Conservation (phyloP, 345 rosid species). For the Salix arbutifolia region DNA sequence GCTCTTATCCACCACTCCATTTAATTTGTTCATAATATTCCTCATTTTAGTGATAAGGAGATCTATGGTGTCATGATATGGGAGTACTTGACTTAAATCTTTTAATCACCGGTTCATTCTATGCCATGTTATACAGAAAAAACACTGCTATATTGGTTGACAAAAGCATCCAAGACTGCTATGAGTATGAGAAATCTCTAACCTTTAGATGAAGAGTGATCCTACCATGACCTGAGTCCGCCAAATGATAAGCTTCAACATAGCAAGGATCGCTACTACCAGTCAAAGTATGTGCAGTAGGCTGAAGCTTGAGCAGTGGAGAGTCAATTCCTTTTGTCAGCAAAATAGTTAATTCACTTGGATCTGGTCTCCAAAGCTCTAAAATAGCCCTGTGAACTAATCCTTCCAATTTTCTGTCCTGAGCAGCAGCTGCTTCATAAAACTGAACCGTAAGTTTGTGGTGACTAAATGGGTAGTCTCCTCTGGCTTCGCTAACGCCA, state of each 20-base stretch:
- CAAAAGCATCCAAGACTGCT: not conserved
- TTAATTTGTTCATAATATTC: not conserved
- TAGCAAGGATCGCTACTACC: conserved; percentile 99
- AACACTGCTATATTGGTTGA: not conserved
- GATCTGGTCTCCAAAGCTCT: conserved; percentile 98
- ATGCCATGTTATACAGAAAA: not conserved
- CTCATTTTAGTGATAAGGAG: not conserved
- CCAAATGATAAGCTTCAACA: conserved; percentile 92
- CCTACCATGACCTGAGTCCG: conserved; percentile 93
- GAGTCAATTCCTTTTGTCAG: conserved; percentile 77
- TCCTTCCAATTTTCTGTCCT: conserved; percentile 94
- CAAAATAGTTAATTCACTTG: conserved; percentile 75
- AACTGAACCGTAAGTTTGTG: conserved; percentile 97
- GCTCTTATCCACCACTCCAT: not conserved
- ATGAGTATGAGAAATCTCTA: not conserved
- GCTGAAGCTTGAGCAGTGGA: conserved; percentile 68
- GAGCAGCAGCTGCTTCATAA: conserved; percentile 95
- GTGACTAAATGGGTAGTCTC: conserved; percentile 99
- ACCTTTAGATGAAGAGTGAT: conserved; percentile 92
- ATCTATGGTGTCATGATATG: no score
- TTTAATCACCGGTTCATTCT: not conserved
- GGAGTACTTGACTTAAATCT: not conserved
- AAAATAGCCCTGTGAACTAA: conserved; percentile 93
- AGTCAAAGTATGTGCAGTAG: conserved; percentile 68
- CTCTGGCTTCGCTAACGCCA: conserved; percentile 93